phyloP scores from a whole-genome alignment of 2,329 filamentous ascomycete genomes.

The Xylariales sp. region DNA sequence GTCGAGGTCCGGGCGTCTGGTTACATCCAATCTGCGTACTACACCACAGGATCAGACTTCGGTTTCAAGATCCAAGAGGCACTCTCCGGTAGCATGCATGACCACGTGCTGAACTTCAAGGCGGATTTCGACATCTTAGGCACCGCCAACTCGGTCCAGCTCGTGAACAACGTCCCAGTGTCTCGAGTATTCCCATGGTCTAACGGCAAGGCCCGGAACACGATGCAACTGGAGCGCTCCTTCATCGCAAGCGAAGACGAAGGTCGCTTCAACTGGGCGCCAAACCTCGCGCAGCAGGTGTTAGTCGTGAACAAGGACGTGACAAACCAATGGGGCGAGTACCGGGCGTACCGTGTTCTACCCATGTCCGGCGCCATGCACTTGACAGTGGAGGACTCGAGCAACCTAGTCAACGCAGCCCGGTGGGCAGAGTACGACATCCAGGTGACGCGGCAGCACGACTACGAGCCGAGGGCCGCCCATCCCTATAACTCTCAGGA shows the following conservation, averaged over 20 bases:
- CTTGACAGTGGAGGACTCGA: conserved; percentile 44
- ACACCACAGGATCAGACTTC: conserved; percentile 40
- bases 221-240: conserved; percentile 40
- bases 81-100: conserved; percentile 46
- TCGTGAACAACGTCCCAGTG: conserved; percentile 28
- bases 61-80: conserved; percentile 45
- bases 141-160: conserved; percentile 38
- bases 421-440: conserved; percentile 48
- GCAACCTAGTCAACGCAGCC: conserved; percentile 38
- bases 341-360: conserved; percentile 46
- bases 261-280: conserved; percentile 41
- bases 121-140: conserved; percentile 48
- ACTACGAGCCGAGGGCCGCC: conserved; percentile 43
- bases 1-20: conserved; percentile 49
- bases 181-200: conserved; percentile 43
- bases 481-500: conserved; percentile 42
- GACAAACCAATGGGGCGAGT: conserved; percentile 46
- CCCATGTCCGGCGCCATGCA: conserved; percentile 34
- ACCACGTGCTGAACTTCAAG: conserved; percentile 53
- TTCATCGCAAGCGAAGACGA: conserved; percentile 39
- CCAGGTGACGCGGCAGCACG: conserved; percentile 45
- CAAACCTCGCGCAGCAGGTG: conserved; percentile 42
- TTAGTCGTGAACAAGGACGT: conserved; percentile 46
- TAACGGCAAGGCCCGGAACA: conserved; percentile 39
- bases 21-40: conserved; percentile 48